Percentiles rank a stretch among this genome's conserved stretches.
These are phyloP conservation scores for Fraxinus greggii DNA, from an alignment of 305 asterid genomes.

Conservation along the genomic window DNA sequence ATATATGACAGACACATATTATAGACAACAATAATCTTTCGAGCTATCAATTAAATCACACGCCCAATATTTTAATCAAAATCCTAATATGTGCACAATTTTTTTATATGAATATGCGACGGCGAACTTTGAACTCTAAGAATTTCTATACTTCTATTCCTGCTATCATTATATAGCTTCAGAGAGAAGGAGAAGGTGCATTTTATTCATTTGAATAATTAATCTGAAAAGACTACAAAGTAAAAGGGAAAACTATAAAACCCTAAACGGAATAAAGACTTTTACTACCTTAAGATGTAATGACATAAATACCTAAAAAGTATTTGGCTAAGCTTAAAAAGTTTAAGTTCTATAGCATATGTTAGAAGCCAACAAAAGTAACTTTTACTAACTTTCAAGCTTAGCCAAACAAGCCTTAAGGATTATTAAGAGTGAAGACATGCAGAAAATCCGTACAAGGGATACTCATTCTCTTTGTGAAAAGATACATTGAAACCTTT, in stretches of 20 bases:
- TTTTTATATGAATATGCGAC: background rate
- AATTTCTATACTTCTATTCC: background rate
- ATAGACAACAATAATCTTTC: background rate
- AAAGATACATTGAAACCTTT: slow-evolving; percentile 21
- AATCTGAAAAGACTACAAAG: background rate
- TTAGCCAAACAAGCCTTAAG: background rate
- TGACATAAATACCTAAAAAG: background rate
- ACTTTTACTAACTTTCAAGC: background rate
- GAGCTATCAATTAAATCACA: background rate
- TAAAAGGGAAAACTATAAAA: background rate
- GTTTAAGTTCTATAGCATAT: background rate
- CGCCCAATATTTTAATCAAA: background rate
- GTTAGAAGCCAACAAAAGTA: background rate
- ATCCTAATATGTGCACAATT: background rate
- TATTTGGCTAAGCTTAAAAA: background rate
- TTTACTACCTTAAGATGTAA: background rate
- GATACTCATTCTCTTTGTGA: slow-evolving; percentile 34
- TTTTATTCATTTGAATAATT: background rate
- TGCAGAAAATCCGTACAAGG: slow-evolving; percentile 47
- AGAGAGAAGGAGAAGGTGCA: background rate
- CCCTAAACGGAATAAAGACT: background rate
- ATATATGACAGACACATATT: background rate
- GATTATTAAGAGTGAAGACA: background rate
- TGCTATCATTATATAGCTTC: background rate
- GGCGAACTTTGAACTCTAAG: background rate